Base-by-base conservation (phyloP, 1,139 yeast genomes). In the Eremothecium sinecaudum region DNA sequence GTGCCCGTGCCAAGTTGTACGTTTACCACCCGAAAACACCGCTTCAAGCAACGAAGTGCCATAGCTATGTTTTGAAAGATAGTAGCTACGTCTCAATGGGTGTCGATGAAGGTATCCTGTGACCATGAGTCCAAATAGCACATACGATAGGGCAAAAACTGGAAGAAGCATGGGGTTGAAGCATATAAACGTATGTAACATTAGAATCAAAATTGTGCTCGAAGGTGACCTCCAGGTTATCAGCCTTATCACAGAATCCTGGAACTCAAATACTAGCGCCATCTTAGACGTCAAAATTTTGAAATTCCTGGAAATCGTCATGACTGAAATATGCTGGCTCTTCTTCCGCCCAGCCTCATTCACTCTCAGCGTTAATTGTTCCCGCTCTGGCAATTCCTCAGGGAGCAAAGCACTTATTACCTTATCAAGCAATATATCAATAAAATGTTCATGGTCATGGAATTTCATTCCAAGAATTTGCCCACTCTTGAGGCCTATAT, bases 101-200 rank as follows among this genome's bases (percentile, higher is more conserved):
- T 84, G 94, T 35, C 84, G 65, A 35, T 69, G 64, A 14, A 73
- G 62, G 49, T 77, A 86, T 1, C 82, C 84, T 0, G 93, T 90
- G 1, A 79, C 63, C 61, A 84, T 65, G 2, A 79, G 61, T 0
- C 76, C 78, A 40, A 69, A 64, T 24, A 79, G 53, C 4, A 82
- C 38, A 33, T 64, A 68, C 1, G 78, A 42, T 24, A 81, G 50
- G 0, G 96, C 95, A 27, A 77, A 62, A 1, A 76, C 69, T 24
- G 79, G 56, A 5, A 83, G 63, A 33, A 81, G 59, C 50, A 76
- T 77, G 0, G 95, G 95, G 62, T 81, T 71, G 28, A 79, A 57
- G 48, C 82, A 75, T 2, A 72, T 63, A 39, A 74, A 64, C 0
- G 86, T 75, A 39, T 76, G 72, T 4, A 71, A 44, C 7, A 75